These are phyloP conservation scores for Eucalyptus cloeziana DNA, from an alignment of 345 rosid genomes.

Conservation along the genomic window DNA sequence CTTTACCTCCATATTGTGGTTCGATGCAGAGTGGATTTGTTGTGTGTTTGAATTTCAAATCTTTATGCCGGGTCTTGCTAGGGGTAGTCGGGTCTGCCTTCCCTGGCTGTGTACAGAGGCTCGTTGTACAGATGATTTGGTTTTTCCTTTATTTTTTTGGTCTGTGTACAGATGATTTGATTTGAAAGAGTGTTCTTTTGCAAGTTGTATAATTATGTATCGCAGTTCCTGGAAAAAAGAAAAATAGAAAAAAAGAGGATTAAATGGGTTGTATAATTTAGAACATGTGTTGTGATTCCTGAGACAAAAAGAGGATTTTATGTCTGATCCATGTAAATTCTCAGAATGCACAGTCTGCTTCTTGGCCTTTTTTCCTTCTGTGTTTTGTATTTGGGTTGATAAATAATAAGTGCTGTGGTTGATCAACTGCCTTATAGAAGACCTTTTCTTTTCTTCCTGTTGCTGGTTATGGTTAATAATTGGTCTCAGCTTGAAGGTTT, in stretches of 20 bases:
- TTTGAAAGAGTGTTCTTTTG: not conserved
- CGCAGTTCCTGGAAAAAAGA: not conserved
- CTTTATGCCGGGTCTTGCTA: not conserved
- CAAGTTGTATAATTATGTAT: not conserved
- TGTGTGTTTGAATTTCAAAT: not conserved
- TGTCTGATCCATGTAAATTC: not conserved
- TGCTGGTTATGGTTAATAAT: not conserved
- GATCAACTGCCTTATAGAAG: not conserved
- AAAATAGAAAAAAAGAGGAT: not conserved
- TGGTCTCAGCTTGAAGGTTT: not conserved
- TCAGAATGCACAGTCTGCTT: not conserved
- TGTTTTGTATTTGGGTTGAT: not conserved
- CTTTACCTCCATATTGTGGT: not conserved
- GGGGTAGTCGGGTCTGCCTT: not conserved
- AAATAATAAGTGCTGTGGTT: not conserved
- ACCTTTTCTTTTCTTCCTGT: not conserved
- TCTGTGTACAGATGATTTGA: not conserved
- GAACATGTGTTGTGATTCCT: not conserved
- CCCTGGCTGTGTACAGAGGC: not conserved
- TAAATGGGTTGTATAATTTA: not conserved
- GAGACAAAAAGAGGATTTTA: not conserved
- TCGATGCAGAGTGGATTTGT: not conserved
- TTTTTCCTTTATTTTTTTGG: not conserved
- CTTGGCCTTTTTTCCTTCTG: not conserved
- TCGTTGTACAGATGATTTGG: not conserved